Conservation (phyloP, 345 rosid genomes). For the Mallotus nudiflorus region DNA sequence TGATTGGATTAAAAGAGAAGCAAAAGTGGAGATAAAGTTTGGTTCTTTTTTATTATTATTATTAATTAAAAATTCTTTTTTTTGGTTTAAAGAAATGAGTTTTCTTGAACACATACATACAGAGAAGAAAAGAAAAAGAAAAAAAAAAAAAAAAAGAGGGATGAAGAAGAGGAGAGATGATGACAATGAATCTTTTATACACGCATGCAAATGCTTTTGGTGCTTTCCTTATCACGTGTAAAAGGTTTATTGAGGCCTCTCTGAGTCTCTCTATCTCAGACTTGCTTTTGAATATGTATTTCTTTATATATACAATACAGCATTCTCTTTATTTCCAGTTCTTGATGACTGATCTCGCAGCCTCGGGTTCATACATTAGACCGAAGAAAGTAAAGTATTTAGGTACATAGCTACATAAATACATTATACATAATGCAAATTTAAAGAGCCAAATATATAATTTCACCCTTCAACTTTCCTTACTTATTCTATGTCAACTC, state of each 20-base stretch:
- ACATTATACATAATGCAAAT: too few species aligned
- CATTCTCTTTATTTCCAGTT: constrained; percentile 10
- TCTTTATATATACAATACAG: neutral
- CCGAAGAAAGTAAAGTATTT: too few species aligned
- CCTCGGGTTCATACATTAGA: constrained; percentile 48
- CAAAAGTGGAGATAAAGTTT: constrained; percentile 15
- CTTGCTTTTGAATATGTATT: too few species aligned
- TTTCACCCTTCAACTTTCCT: too few species aligned
- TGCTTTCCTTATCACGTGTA: constrained; percentile 96
- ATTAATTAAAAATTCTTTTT: neutral
- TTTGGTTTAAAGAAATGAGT: neutral
- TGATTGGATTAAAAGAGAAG: constrained; percentile 22
- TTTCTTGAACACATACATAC: neutral
- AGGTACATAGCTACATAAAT: too few species aligned
- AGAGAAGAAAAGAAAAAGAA: constrained; percentile 13
- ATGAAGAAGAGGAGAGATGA: constrained; percentile 47
- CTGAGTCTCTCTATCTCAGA: neutral
- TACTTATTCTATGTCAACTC: too few species aligned
- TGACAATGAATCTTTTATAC: constrained; percentile 65
- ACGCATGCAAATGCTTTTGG: constrained; percentile 96
- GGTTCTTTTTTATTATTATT: neutral
- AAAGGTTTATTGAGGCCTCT: constrained; percentile 42
- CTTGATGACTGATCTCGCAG: constrained; percentile 43
- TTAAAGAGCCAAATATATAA: too few species aligned
- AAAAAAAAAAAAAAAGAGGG: constrained; percentile 6